phyloP scores from a whole-genome alignment of 2,329 filamentous ascomycete genomes.

The Penicillium sp. region DNA sequence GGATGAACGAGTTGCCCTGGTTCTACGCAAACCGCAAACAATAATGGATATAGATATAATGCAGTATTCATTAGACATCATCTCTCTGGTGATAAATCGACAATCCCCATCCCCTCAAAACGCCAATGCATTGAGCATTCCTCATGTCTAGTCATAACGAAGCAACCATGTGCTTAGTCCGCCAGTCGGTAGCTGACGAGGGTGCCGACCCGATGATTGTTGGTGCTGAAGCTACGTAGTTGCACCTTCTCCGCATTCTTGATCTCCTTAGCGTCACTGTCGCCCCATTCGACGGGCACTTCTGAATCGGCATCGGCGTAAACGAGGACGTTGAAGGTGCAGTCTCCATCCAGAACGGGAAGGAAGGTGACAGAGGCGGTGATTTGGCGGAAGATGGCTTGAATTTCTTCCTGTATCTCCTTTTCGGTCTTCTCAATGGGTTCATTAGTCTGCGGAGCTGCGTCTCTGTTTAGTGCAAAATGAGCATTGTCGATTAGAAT shows the following conservation, averaged over 20 bases:
- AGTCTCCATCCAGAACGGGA: slow-evolving; percentile 87
- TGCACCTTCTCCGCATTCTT: slow-evolving; percentile 91
- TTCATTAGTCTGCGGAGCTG: slow-evolving; percentile 24
- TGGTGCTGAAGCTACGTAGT: slow-evolving; percentile 91
- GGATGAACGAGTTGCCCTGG: slow-evolving; percentile 31
- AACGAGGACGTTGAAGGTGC: slow-evolving; percentile 97
- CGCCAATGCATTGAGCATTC: slow-evolving; percentile 23
- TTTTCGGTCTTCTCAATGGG: slow-evolving; percentile 73
- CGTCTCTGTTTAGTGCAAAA: slow-evolving; percentile 24
- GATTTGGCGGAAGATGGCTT: slow-evolving; percentile 95
- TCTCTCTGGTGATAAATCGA: slow-evolving; percentile 4
- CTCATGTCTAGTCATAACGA: slow-evolving; percentile 19
- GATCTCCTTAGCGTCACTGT: slow-evolving; percentile 97
- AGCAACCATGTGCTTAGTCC: slow-evolving; percentile 26
- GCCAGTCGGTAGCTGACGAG: slow-evolving; percentile 78
- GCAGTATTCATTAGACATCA: slow-evolving; percentile 17
- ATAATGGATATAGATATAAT: slow-evolving; percentile 7
- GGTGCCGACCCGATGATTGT: slow-evolving; percentile 88
- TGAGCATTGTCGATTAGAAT: not conserved
- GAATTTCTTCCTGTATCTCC: slow-evolving; percentile 93
- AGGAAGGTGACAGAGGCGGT: slow-evolving; percentile 96
- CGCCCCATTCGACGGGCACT: slow-evolving; percentile 96
- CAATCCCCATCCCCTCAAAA: slow-evolving; percentile 14
- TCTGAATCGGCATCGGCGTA: slow-evolving; percentile 96
- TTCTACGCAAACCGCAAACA: slow-evolving; percentile 5